phyloP scores from a whole-genome alignment of 352 stramenopile species.

The Pythium phragmiticola region DNA sequence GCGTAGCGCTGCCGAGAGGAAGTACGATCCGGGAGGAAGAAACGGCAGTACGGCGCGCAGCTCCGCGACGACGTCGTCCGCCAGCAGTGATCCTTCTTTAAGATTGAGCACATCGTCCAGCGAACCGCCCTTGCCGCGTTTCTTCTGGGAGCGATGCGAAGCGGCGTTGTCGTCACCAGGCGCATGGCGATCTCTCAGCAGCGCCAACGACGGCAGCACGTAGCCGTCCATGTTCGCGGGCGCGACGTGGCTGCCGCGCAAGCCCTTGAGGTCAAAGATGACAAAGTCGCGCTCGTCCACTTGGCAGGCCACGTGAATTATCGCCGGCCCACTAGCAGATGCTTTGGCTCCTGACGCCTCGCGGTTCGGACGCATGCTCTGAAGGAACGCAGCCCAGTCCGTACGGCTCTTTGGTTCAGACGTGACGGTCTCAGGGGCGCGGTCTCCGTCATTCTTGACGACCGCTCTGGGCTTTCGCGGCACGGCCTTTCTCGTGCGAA shows the following conservation, averaged over 20 bases:
- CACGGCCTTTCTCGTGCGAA: slow-evolving; percentile 16
- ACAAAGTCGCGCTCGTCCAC: slow-evolving; percentile 38
- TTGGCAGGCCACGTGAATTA: slow-evolving; percentile 42
- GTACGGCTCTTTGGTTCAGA: slow-evolving; percentile 7
- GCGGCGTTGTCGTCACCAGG: background rate
- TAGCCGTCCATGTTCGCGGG: slow-evolving; percentile 47
- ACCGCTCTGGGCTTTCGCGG: slow-evolving; percentile 14
- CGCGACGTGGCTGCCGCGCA: slow-evolving; percentile 24
- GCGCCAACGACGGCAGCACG: slow-evolving; percentile 34
- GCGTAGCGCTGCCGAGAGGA: slow-evolving; percentile 42
- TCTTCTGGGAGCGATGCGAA: background rate
- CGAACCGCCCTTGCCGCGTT: background rate
- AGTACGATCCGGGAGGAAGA: slow-evolving; percentile 49
- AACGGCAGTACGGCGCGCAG: slow-evolving; percentile 46
- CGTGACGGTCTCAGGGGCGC: background rate
- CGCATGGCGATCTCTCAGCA: slow-evolving; percentile 12
- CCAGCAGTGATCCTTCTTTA: slow-evolving; percentile 40
- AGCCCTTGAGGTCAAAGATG: slow-evolving; percentile 31
- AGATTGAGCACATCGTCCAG: slow-evolving; percentile 34
- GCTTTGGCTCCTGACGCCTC: background rate
- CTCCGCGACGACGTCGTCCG: slow-evolving; percentile 41
- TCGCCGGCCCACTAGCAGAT: background rate
- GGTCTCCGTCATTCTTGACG: background rate
- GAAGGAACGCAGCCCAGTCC: slow-evolving; percentile 30
- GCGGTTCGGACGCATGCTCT: slow-evolving; percentile 24